These are phyloP conservation scores for Schizochytrium sp. DNA, from an alignment of 108 stramenopile species.

Conservation along the genomic window DNA sequence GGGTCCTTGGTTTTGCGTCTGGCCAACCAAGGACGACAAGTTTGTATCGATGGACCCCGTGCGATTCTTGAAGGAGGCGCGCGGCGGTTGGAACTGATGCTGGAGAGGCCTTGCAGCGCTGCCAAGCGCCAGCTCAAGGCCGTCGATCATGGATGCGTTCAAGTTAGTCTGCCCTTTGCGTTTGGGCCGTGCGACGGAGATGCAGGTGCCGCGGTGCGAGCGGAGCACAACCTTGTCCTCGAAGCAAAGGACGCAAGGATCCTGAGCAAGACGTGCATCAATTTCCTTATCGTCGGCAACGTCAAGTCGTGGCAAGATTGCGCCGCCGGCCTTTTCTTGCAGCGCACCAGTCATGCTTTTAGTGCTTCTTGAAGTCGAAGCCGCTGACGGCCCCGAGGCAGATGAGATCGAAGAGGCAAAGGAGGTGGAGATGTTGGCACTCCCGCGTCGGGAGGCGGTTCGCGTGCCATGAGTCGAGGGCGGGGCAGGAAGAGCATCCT, in stretches of 20 bases:
- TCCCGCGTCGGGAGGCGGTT: too few species aligned
- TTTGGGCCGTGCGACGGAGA: background rate
- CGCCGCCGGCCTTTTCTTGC: background rate
- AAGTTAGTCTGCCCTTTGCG: background rate
- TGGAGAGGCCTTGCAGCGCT: too few species aligned
- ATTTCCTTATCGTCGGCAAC: background rate
- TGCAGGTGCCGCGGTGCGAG: background rate
- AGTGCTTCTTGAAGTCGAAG: too few species aligned
- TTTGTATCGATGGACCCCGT: background rate
- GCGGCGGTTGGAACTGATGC: too few species aligned
- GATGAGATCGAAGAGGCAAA: too few species aligned
- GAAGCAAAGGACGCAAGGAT: background rate
- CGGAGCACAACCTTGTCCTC: constrained; percentile 13
- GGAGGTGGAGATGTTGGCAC: too few species aligned
- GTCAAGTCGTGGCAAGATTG: background rate
- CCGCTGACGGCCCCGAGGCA: too few species aligned
- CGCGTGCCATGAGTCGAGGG: too few species aligned
- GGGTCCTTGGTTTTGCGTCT: background rate
- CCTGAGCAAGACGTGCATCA: background rate
- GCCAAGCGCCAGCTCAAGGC: background rate
- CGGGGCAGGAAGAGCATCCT: background rate
- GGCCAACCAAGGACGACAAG: background rate
- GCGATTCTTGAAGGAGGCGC: background rate
- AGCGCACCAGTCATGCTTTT: background rate
- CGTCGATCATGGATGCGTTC: background rate